Evolutionary conservation across 345 rosid genomes (phyloP).

Genomic region (Erysimum cheiranthoides): DNA sequence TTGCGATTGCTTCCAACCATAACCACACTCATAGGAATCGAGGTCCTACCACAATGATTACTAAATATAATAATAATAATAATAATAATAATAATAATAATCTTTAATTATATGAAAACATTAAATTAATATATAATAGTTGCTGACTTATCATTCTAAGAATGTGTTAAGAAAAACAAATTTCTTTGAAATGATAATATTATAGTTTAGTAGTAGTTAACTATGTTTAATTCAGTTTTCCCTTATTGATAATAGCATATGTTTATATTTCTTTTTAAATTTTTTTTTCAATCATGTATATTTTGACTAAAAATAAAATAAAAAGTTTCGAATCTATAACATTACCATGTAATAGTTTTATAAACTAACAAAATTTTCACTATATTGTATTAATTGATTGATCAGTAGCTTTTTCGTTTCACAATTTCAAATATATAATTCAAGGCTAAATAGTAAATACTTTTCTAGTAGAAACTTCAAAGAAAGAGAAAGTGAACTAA

Average conservation of each 20-base stretch:
- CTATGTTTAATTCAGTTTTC: background rate
- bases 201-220: background rate
- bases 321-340: background rate
- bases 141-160: background rate
- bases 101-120: background rate
- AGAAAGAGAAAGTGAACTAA: background rate
- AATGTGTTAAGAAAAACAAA: background rate
- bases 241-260: background rate
- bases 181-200: background rate
- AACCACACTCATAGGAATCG: conserved; percentile 36
- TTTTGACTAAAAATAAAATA: background rate
- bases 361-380: background rate
- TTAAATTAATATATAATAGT: background rate
- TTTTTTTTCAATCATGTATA: background rate
- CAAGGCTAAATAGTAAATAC: background rate
- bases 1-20: conserved; percentile 28
- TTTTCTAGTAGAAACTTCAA: conserved; percentile 17
- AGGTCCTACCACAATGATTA: conserved; percentile 30
- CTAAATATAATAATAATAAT: background rate
- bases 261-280: background rate
- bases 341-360: background rate
- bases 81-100: background rate
- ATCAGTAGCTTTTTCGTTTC: background rate
- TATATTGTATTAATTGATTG: background rate
- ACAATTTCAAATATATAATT: background rate